These are phyloP conservation scores for Oropetium thomaeum DNA, from an alignment of 176 grass and related monocot species.

Conservation along the genomic window DNA sequence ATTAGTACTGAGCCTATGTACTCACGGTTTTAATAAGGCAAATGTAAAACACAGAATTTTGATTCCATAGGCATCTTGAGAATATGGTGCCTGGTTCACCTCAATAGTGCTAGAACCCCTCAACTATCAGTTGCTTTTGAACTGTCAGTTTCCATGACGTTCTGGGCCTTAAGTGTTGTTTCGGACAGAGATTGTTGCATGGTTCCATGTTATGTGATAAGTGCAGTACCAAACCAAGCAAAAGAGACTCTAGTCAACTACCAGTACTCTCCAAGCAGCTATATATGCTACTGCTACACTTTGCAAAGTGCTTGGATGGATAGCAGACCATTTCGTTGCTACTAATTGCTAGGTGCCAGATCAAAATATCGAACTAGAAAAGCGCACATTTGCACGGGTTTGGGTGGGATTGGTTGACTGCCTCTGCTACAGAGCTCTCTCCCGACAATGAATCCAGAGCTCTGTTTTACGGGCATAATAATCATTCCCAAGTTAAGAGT, in stretches of 20 bases:
- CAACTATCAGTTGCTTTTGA: neutral
- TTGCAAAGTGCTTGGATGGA: neutral
- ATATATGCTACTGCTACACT: neutral
- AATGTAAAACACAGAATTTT: neutral
- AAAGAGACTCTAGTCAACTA: too few relatives aligned
- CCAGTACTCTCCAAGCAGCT: neutral
- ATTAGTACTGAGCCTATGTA: neutral
- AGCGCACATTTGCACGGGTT: neutral
- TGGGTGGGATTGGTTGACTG: neutral
- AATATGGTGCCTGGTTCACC: neutral
- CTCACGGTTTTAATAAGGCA: neutral
- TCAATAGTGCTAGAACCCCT: neutral
- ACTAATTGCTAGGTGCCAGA: neutral
- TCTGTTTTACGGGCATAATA: neutral
- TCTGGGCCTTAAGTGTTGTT: neutral
- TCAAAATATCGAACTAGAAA: neutral
- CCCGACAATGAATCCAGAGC: neutral
- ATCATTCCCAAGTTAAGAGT: too few relatives aligned
- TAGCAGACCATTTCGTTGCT: neutral
- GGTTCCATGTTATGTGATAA: too few relatives aligned
- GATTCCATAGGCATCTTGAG: neutral
- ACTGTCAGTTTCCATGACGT: neutral
- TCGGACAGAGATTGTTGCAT: too few relatives aligned
- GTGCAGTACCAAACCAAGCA: too few relatives aligned
- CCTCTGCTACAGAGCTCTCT: neutral